These are phyloP conservation scores for Chalciporus piperatus DNA, from an alignment of 768 basidiomycete species.

Conservation along the genomic window DNA sequence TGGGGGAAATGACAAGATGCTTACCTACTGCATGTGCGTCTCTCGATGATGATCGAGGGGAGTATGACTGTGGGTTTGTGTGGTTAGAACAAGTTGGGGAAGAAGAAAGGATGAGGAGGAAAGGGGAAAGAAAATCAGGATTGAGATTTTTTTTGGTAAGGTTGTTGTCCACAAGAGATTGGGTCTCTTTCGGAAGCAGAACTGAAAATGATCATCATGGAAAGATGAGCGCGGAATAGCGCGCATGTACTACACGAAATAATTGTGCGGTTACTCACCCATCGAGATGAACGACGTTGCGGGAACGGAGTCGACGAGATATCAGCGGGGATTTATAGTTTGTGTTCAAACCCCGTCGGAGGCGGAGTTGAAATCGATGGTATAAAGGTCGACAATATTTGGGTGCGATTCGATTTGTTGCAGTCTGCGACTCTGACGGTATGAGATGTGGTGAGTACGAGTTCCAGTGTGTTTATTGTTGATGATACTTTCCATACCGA, in stretches of 20 bases:
- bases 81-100: conserved; percentile 3
- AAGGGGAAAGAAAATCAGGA: conserved; percentile 40
- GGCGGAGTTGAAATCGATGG: conserved; percentile 11
- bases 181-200: conserved; percentile 80
- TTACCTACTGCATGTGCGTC: neutral
- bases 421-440: too few relatives aligned
- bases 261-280: too few relatives aligned
- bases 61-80: neutral
- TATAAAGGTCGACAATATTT: neutral
- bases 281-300: neutral
- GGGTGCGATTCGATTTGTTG: too few relatives aligned
- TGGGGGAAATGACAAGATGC: neutral
- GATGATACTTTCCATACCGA: conserved; percentile 76
- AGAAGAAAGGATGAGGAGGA: neutral
- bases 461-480: conserved; percentile 27
- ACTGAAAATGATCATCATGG: conserved; percentile 63
- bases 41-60: conserved; percentile 1
- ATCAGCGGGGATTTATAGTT: neutral
- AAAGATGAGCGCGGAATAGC: conserved; percentile 4
- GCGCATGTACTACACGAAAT: too few relatives aligned
- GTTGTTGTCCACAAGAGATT: conserved; percentile 75
- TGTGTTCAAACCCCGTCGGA: conserved; percentile 30
- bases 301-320: neutral
- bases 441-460: conserved; percentile 31
- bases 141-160: conserved; percentile 46